A percentile compares a stretch with the other conserved stretches of the same genome.
These are phyloP conservation scores for Blastocystis sp. DNA, from an alignment of 352 stramenopile genomes.

Conservation along the genomic window DNA sequence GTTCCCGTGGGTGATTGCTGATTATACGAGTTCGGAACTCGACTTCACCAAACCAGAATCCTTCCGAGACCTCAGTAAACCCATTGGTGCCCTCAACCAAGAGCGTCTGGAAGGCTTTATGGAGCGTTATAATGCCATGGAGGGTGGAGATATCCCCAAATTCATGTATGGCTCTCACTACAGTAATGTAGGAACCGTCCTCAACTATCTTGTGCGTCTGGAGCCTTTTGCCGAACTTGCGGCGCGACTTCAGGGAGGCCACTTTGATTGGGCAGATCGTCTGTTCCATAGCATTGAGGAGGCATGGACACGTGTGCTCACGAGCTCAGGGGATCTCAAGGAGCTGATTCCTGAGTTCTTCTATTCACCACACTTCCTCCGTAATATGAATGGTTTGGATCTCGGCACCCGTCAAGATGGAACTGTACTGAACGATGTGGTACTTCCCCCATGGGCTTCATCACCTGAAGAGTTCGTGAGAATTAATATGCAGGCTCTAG, in stretches of 20 bases:
- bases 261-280: conserved; percentile 87
- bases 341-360: conserved; percentile 90
- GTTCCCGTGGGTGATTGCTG: conserved; percentile 94
- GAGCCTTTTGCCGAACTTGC: conserved; percentile 94
- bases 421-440: conserved; percentile 84
- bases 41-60: conserved; percentile 85
- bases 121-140: conserved; percentile 82
- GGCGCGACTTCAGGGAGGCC: conserved; percentile 88
- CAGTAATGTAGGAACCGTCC: conserved; percentile 86
- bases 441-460: conserved; percentile 86
- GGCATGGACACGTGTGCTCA: conserved; percentile 83
- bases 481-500: conserved; percentile 89
- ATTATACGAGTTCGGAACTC: conserved; percentile 88
- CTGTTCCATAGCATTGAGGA: conserved; percentile 85
- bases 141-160: conserved; percentile 74
- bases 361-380: conserved; percentile 83
- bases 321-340: conserved; percentile 85
- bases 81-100: conserved; percentile 91
- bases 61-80: conserved; percentile 93
- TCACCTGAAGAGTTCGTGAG: conserved; percentile 90
- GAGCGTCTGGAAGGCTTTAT: conserved; percentile 86
- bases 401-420: conserved; percentile 79
- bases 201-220: conserved; percentile 97
- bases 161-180: conserved; percentile 92
- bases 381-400: conserved; percentile 82